Evolutionary conservation across 495 filamentous ascomycete species (phyloP).

Genomic region (Staphylotrichum tortipilum): DNA sequence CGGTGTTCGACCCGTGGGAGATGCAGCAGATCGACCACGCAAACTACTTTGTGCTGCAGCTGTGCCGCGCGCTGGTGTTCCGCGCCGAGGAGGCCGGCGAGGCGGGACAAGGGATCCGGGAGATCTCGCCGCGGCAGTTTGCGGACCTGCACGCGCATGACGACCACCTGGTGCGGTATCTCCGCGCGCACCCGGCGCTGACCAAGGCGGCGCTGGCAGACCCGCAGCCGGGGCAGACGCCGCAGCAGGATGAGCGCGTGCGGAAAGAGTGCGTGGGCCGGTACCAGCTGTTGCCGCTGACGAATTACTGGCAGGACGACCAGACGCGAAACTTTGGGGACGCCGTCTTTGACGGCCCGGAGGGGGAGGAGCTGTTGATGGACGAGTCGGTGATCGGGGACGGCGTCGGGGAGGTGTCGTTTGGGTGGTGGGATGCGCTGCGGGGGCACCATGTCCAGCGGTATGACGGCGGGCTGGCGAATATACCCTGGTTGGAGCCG

Average conservation of each 20-base stretch:
- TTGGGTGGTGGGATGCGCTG: conserved; percentile 5
- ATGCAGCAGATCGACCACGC: conserved; percentile 1
- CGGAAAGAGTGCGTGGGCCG: neutral
- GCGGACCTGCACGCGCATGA: neutral
- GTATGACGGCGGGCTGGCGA: neutral
- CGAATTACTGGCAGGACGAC: neutral
- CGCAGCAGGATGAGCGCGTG: neutral
- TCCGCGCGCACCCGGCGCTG: neutral
- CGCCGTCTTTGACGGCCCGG: neutral
- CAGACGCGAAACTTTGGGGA: neutral
- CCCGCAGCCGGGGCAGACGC: neutral
- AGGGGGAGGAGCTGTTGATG: neutral
- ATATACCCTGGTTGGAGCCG: neutral
- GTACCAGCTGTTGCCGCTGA: neutral
- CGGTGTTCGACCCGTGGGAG: conserved; percentile 1
- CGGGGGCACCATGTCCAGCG: neutral
- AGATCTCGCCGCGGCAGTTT: neutral
- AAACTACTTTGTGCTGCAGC: neutral
- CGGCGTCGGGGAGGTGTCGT: neutral
- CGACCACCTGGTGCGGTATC: neutral
- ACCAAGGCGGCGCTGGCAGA: neutral
- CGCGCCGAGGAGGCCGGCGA: neutral
- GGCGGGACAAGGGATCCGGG: too few species aligned
- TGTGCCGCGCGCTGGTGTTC: neutral
- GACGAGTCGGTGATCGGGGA: neutral